A percentile compares a stretch with the other conserved stretches of the same genome.
These are phyloP conservation scores for Rhodomyrtus psidioides DNA, from an alignment of 441 rosid species.

Conservation along the genomic window DNA sequence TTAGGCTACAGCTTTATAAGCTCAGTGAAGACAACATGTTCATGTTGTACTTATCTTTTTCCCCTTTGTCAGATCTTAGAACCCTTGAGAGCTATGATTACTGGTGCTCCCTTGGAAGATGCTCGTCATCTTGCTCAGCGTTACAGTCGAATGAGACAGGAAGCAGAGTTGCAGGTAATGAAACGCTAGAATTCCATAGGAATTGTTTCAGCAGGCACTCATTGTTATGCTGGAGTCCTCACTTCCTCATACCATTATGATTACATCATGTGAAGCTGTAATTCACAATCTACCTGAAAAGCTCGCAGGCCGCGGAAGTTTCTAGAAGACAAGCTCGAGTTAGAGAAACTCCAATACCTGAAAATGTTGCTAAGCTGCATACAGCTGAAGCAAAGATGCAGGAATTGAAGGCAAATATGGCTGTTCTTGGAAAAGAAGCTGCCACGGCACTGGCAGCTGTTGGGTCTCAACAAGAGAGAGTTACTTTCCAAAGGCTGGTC, in stretches of 20 bases:
- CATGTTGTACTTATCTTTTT: neutral
- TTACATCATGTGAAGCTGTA: constrained; percentile 7
- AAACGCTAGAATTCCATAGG: neutral
- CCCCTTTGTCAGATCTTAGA: constrained; percentile 54
- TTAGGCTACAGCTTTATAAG: neutral
- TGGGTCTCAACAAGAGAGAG: constrained; percentile 82
- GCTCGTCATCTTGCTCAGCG: constrained; percentile 97
- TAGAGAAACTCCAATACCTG: constrained; percentile 74
- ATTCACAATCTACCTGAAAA: constrained; percentile 17
- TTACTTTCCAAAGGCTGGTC: constrained; percentile 85
- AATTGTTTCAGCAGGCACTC: neutral
- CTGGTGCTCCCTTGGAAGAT: constrained; percentile 76
- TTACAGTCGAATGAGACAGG: constrained; percentile 95
- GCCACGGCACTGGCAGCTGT: constrained; percentile 88
- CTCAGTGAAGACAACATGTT: neutral
- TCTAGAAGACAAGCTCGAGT: constrained; percentile 68
- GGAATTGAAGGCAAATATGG: constrained; percentile 83
- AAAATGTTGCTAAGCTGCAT: constrained; percentile 82
- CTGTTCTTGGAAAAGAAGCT: constrained; percentile 93
- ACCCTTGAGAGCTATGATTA: constrained; percentile 83
- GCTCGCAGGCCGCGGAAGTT: constrained; percentile 60
- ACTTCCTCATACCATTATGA: constrained; percentile 1
- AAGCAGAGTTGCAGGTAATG: constrained; percentile 77
- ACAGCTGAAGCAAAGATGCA: constrained; percentile 78
- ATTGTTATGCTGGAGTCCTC: neutral